Base-by-base conservation (phyloP, 768 basidiomycete genomes). In the Podaxis rugospora region DNA sequence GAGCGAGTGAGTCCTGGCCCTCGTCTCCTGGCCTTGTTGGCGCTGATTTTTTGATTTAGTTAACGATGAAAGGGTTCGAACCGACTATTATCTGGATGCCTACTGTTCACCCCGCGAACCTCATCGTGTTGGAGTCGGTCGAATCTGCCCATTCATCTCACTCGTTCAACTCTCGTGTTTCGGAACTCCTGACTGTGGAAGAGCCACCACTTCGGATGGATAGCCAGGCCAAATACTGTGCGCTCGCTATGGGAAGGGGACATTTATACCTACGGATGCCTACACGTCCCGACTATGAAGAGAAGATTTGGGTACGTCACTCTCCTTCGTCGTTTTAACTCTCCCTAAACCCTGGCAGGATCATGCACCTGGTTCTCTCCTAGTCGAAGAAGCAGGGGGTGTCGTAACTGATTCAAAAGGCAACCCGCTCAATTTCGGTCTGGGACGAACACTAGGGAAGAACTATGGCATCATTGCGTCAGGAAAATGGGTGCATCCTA, bases 131-230 rank as follows among this genome's bases (percentile, higher is more conserved):
- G 64, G 95, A 98, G 76, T 94, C 92, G 3, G 91, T 96, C 47
- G 96, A 99, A 70, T 85, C 90, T 3, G 89, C 87, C 0, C 97
- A 99, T 70, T 89, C 92, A 1, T 90, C 93, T n/a, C 92, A 95
- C 62, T 84, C 86, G 2, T 89, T 93, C 72, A 94, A 90, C 68
- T 84, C 84, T 36, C 80, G 80, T 21, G 88, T 98, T 37, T 86
- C 90, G 0, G 68, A 80, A 35, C 66, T 87, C 4, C 77, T 98
- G 25, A 81, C 81, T 1, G 81, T 97, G 57, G 85, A 85, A 16
- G 76, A 82, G 1, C 70, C 81, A 0, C 87, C 91, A 7, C 78
- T 86, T 14, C 80, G 93, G 18, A 97, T 98, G 95, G 96, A 98
- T 71, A 92, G 90, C 70, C 95, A 98, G 72, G 94, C 95, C 1